Evolutionary conservation across 2,329 filamentous ascomycete species (phyloP), one percentile per base, ranked within the genome.

Genomic region (Ciborinia camelliae): DNA sequence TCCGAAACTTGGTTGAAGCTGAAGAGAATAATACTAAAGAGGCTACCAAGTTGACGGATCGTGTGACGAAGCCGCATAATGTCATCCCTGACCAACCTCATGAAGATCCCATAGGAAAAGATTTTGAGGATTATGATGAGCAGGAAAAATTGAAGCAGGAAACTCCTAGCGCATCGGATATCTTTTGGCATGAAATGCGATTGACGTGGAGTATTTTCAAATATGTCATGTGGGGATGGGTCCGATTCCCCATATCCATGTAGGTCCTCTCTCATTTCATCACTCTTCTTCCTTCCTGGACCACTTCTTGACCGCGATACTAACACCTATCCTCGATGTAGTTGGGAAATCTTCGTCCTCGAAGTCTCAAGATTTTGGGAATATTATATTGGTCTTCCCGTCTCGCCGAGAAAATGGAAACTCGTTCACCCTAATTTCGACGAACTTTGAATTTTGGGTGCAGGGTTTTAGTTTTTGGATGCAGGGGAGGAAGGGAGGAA

Each of bases 141-240:
- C 65, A 70, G 43, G 71, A 73, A 15, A 68, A 71, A 6, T 65
- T 74, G n/a, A 67, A 72, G n/a, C 65, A 74, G 9, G 70, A 71
- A 10, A 67, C 68, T 8, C 67, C 73, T 4, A 81, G 82, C 0
- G 0, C 88, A 0, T 74, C 75, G 55, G 87, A 92, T 28, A 78
- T 81, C 8, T 81, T 94, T 67, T 79, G 81, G 69, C 76, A 82
- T 0, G 94, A 98, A 76, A 76, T 89, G 37, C 76, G 78, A 6
- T 78, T 86, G 20, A 82, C 97, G 15, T 84, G 81, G 72, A 80
- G 81, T 65, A 87, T 87, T 0, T 80, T 85, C 55, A 82, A 84
- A 70, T 86, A 87, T 71, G 86, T 98, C 2, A 30, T 95, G 10
- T 81, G 76, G 69, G 84, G 85, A 66, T 99, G 92, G 91, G 63